phyloP scores from a whole-genome alignment of 2,329 filamentous ascomycete species.

The Alternaria ventricosa region DNA sequence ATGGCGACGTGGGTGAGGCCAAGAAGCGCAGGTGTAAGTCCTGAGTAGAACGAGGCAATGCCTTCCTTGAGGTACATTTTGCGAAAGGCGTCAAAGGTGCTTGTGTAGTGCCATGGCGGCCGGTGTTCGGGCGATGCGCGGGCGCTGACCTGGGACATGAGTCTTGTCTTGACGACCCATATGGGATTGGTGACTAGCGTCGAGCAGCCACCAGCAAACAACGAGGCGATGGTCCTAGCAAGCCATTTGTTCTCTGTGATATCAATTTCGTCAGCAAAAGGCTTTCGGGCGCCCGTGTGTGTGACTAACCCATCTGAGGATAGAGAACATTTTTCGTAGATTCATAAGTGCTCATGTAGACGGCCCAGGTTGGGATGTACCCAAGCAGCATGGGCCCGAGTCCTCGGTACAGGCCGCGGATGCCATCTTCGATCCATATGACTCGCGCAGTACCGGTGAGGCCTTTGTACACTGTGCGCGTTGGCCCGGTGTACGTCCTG shows the following conservation, averaged over 20 bases:
- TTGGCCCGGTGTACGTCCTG: constrained; percentile 57
- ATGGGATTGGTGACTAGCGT: constrained; percentile 97
- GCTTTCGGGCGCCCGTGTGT: background rate
- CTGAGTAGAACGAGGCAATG: constrained; percentile 90
- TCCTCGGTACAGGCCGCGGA: constrained; percentile 90
- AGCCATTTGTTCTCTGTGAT: constrained; percentile 71
- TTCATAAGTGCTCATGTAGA: constrained; percentile 97
- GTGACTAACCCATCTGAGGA: constrained; percentile 61
- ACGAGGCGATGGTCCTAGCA: constrained; percentile 86
- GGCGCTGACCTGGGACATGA: constrained; percentile 88
- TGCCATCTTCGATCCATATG: constrained; percentile 87
- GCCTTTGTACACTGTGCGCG: constrained; percentile 75
- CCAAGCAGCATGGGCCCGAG: constrained; percentile 93
- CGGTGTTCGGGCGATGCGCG: constrained; percentile 62
- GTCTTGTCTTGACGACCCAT: constrained; percentile 97
- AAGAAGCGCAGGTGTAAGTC: constrained; percentile 87
- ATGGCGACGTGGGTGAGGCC: constrained; percentile 95
- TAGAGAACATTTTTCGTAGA: constrained; percentile 78
- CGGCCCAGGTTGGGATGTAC: constrained; percentile 96
- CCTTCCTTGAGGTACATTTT: constrained; percentile 97
- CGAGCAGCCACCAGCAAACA: constrained; percentile 89
- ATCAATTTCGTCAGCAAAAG: constrained; percentile 16
- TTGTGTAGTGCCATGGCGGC: constrained; percentile 88
- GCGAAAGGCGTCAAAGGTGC: constrained; percentile 86
- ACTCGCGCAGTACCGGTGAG: constrained; percentile 83